phyloP scores from a whole-genome alignment of 768 basidiomycete genomes.

The Lactarius pseudohatsudake region DNA sequence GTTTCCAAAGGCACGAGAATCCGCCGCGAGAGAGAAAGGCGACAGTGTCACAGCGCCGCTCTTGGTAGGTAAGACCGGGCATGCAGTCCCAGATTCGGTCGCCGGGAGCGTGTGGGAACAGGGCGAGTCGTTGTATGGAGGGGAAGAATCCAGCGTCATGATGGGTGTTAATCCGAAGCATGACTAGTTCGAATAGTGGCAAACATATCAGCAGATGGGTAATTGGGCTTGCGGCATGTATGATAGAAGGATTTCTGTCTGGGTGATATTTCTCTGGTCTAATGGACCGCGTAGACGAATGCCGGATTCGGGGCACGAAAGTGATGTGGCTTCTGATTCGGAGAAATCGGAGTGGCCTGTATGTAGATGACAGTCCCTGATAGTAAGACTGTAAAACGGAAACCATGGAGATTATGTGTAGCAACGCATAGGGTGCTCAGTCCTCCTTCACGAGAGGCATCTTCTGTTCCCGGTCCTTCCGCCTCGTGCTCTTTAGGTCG shows the following conservation, averaged over 20 bases:
- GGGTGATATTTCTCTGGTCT: neutral
- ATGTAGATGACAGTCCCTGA: too few relatives aligned
- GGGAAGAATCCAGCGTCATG: neutral
- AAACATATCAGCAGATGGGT: neutral
- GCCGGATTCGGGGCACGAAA: neutral
- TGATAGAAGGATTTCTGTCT: neutral
- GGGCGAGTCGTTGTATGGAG: neutral
- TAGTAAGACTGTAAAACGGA: too few relatives aligned
- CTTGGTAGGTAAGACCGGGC: neutral
- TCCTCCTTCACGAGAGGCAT: neutral
- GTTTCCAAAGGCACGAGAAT: neutral
- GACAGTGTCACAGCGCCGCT: neutral
- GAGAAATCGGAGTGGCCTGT: neutral
- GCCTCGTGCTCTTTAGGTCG: constrained; percentile 1
- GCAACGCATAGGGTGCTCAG: neutral
- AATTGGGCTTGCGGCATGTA: neutral
- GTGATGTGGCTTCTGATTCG: neutral
- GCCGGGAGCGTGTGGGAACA: neutral
- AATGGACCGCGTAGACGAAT: neutral
- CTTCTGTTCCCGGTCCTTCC: constrained; percentile 17
- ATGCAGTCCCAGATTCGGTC: neutral
- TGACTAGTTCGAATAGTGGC: neutral
- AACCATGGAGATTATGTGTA: too few relatives aligned
- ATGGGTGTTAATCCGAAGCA: neutral
- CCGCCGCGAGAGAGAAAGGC: neutral